Conservation (phyloP, 2,329 filamentous ascomycete species). For the Sordariomycetes sp. region DNA sequence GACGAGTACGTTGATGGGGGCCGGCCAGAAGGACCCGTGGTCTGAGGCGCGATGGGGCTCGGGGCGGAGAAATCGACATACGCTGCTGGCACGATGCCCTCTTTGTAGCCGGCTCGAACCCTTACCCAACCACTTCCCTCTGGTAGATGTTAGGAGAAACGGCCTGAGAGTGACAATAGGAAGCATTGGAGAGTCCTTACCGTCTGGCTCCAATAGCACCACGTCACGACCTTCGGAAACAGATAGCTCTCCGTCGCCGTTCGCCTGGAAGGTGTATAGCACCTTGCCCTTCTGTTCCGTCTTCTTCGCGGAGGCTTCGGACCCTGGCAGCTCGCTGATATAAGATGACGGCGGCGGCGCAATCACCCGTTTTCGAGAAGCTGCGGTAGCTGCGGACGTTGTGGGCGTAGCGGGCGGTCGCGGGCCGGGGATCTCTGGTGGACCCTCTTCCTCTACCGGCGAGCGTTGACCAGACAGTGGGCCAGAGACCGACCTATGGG, state of each 20-base stretch:
- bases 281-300: constrained; percentile 64
- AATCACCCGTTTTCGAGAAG: constrained; percentile 60
- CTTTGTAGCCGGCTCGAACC: constrained; percentile 61
- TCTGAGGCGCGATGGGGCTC: constrained; percentile 30
- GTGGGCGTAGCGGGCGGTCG: constrained; percentile 17
- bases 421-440: constrained; percentile 7
- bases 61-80: constrained; percentile 63
- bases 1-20: constrained; percentile 72
- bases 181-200: constrained; percentile 39
- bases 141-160: constrained; percentile 27
- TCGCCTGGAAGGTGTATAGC: constrained; percentile 78
- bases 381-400: constrained; percentile 11
- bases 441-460: constrained; percentile 35
- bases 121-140: constrained; percentile 90
- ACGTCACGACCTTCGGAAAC: constrained; percentile 73
- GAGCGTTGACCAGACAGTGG: constrained; percentile 37
- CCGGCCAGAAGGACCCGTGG: constrained; percentile 39
- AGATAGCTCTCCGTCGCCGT: constrained; percentile 69
- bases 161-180: neutral
- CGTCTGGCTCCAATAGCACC: constrained; percentile 72
- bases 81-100: constrained; percentile 77
- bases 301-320: constrained; percentile 29
- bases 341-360: constrained; percentile 82
- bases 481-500: constrained; percentile 64
- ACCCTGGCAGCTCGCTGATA: constrained; percentile 54